phyloP scores from a whole-genome alignment of 176 grass and related monocot species.

The Lolium multiflorum region DNA sequence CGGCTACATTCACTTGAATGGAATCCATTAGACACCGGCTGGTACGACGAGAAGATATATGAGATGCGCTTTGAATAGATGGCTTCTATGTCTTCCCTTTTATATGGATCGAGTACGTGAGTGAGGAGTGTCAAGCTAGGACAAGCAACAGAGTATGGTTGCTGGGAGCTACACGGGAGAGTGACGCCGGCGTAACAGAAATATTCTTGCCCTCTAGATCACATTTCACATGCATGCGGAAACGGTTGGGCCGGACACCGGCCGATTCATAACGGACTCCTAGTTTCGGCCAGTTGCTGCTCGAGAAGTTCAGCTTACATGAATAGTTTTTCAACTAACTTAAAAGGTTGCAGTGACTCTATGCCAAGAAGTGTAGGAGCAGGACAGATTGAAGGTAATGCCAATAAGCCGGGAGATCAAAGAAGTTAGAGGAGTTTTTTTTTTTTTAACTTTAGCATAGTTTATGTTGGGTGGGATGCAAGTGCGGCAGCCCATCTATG shows the following conservation, averaged over 20 bases:
- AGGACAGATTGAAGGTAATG: too few species aligned
- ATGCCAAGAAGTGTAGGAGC: too few species aligned
- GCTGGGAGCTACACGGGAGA: background rate
- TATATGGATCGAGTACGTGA: background rate
- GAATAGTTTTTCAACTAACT: background rate
- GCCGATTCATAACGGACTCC: background rate
- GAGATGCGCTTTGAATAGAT: background rate
- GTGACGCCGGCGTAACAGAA: conserved; percentile 2
- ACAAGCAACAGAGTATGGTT: background rate
- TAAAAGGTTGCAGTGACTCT: too few species aligned
- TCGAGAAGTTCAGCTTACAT: background rate
- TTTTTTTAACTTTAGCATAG: too few species aligned
- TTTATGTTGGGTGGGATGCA: too few species aligned
- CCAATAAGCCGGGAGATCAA: too few species aligned
- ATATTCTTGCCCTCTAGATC: background rate
- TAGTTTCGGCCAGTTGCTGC: background rate
- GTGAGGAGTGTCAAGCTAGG: background rate
- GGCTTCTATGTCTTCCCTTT: background rate
- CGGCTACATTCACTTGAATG: background rate
- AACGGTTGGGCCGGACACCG: background rate
- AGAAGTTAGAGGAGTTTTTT: too few species aligned
- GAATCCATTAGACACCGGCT: background rate
- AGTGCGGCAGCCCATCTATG: too few species aligned
- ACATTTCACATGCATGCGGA: background rate
- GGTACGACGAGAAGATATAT: background rate